Conservation (phyloP, 1,284 basidiomycete genomes). For the Leccinum subrobustum region DNA sequence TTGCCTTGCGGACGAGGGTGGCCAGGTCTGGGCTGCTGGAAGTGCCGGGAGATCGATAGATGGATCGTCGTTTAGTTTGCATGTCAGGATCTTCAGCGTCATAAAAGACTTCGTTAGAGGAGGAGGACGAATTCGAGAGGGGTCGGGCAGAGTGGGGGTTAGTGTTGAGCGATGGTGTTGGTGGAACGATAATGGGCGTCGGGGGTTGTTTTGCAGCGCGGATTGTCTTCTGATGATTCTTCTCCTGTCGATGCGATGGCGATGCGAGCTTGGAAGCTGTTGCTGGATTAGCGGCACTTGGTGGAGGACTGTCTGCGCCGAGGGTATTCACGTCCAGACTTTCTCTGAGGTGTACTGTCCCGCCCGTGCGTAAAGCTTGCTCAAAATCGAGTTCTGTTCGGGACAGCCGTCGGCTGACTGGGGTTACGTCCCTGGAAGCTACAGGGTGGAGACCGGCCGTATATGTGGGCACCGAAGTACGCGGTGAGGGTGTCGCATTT, state of each 20-base stretch:
- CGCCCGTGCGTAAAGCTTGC: slow-evolving; percentile 61
- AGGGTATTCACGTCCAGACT: slow-evolving; percentile 65
- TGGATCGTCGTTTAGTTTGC: slow-evolving; percentile 74
- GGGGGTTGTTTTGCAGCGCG: slow-evolving; percentile 39
- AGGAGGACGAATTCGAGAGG: slow-evolving; percentile 36
- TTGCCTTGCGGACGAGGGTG: slow-evolving; percentile 78
- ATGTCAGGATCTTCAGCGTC: slow-evolving; percentile 64
- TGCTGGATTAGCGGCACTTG: not conserved
- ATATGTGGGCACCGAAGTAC: slow-evolving; percentile 50
- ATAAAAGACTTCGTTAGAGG: slow-evolving; percentile 57
- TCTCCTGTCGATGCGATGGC: slow-evolving; percentile 16
- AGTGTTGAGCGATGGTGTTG: slow-evolving; percentile 46
- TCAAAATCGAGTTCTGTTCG: slow-evolving; percentile 79
- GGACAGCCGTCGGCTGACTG: slow-evolving; percentile 50
- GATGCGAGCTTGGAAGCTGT: slow-evolving; percentile 10
- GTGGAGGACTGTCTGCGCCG: slow-evolving; percentile 42
- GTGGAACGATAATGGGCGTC: slow-evolving; percentile 55
- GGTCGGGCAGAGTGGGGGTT: slow-evolving; percentile 34
- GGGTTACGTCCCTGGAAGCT: slow-evolving; percentile 47
- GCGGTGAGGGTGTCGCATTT: slow-evolving; percentile 41
- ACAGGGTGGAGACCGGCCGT: slow-evolving; percentile 54
- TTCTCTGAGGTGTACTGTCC: slow-evolving; percentile 66
- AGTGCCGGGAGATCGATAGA: slow-evolving; percentile 85
- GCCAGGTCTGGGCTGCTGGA: slow-evolving; percentile 87
- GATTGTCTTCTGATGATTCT: slow-evolving; percentile 36